phyloP scores from a whole-genome alignment of 1,139 yeast genomes.

The Suhomyces yuchorum region DNA sequence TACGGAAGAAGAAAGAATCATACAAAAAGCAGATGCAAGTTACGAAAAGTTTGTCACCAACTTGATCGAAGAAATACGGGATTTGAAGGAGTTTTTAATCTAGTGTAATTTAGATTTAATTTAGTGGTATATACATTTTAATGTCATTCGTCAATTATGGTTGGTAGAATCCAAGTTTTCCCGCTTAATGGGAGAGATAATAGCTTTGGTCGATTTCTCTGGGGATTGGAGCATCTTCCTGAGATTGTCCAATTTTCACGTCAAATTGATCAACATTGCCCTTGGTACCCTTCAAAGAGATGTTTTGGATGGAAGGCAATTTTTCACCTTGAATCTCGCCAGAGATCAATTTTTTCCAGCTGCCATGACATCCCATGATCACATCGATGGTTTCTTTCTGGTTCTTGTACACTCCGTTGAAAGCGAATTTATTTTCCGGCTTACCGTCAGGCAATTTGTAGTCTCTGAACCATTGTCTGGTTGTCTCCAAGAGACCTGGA shows the following conservation, averaged over 20 bases:
- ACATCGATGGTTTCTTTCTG: slow-evolving; percentile 72
- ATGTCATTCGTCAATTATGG: background rate
- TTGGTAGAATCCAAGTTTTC: background rate
- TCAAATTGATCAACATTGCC: slow-evolving; percentile 22
- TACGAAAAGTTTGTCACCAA: slow-evolving; percentile 46
- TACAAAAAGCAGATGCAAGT: slow-evolving; percentile 47
- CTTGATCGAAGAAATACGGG: slow-evolving; percentile 57
- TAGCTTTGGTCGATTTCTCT: slow-evolving; percentile 34
- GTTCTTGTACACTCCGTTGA: slow-evolving; percentile 77
- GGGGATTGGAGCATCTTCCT: slow-evolving; percentile 39
- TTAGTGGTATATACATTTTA: background rate
- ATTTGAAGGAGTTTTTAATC: slow-evolving; percentile 49
- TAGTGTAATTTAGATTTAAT: slow-evolving; percentile 7
- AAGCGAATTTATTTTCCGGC: slow-evolving; percentile 84
- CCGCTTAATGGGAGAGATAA: slow-evolving; percentile 17
- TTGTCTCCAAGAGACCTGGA: slow-evolving; percentile 81
- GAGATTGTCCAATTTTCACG: slow-evolving; percentile 2
- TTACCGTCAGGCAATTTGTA: slow-evolving; percentile 92
- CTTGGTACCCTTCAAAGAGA: slow-evolving; percentile 15
- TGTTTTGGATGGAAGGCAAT: slow-evolving; percentile 21
- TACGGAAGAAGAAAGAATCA: slow-evolving; percentile 60
- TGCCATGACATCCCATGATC: slow-evolving; percentile 66
- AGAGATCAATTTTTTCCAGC: slow-evolving; percentile 68
- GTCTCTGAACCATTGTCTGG: slow-evolving; percentile 88
- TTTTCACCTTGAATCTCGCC: slow-evolving; percentile 51